Base-by-base conservation (phyloP, 169 alveolate species). In the Plasmodium coatneyi region DNA sequence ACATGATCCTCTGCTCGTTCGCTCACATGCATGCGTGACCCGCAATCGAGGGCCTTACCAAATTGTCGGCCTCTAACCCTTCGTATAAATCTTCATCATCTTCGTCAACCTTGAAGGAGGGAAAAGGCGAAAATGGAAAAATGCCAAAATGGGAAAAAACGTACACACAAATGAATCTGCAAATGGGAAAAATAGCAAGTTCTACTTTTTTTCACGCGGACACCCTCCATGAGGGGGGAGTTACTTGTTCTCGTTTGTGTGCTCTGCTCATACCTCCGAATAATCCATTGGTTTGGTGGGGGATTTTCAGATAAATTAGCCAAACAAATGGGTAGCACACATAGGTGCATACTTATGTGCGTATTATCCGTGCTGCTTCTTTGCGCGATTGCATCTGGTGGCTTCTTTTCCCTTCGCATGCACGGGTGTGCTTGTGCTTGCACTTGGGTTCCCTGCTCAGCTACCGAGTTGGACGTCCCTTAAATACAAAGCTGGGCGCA, bases 61-160 rank as follows among this genome's bases (percentile, higher is more conserved):
- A 32, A 60, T 87, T 76, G 66, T 87, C 89, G 34, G 71, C 93
- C 78, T 87, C 93, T 87, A 87, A 79, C 46, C 93, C 93, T 52
- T 87, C 93, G 71, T 87, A 87, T 87, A 87, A 87, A 87, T 87
- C 93, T 34, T 78, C 93, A 19, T 84, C 92, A 87, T 87, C 93
- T 16, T 87, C 93, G 49, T 87, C 93, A 22, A 87, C 46, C 93
- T 87, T 78, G n/a, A 87, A 87, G 80, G 30, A 9, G 80, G 22
- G 1, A 46, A 82, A 19, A 32, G 71, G 49, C 1, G 22, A 49
- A 49, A 49, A 49, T 14, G 60, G 3, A 12, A 41, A 41, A 41
- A 41, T 41, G 12, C 5, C 0, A 5, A 41, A 41, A 6, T 41
- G 3, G 52, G 52, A 39, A 39, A 39, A 39, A 39, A 41, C 14